Evolutionary conservation across 2,329 filamentous ascomycete species (phyloP).

Genomic region (Trichoderma harzianum): DNA sequence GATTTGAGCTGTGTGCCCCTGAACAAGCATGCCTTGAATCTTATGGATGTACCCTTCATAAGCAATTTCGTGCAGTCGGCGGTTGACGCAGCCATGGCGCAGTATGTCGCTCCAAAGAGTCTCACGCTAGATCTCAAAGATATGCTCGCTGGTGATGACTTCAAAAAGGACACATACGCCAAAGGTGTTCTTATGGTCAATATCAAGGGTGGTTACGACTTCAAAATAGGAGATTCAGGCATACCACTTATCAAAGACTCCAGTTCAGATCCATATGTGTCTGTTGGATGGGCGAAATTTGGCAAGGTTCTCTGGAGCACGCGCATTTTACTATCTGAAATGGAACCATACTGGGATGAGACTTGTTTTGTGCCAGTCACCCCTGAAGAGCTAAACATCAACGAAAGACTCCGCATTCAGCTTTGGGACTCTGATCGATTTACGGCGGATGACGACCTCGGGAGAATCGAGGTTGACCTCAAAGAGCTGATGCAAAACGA

Average conservation of each 20-base stretch:
- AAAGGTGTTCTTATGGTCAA: slow-evolving; percentile 63
- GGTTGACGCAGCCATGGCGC: slow-evolving; percentile 68
- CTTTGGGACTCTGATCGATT: slow-evolving; percentile 73
- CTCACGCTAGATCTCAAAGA: slow-evolving; percentile 71
- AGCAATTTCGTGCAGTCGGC: slow-evolving; percentile 72
- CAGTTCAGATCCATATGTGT: slow-evolving; percentile 67
- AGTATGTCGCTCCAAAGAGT: slow-evolving; percentile 75
- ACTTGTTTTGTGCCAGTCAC: slow-evolving; percentile 67
- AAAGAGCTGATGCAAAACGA: slow-evolving; percentile 60
- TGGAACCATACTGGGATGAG: slow-evolving; percentile 69
- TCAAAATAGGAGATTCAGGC: slow-evolving; percentile 67
- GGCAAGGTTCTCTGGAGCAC: slow-evolving; percentile 61
- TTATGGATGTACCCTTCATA: slow-evolving; percentile 73
- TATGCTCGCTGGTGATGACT: slow-evolving; percentile 74
- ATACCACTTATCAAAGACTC: slow-evolving; percentile 57
- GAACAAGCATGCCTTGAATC: slow-evolving; percentile 64
- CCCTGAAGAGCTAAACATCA: slow-evolving; percentile 67
- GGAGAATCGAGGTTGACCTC: slow-evolving; percentile 66
- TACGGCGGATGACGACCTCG: slow-evolving; percentile 71
- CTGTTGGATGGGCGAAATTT: slow-evolving; percentile 74
- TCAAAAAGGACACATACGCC: slow-evolving; percentile 69
- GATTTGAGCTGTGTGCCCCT: slow-evolving; percentile 68
- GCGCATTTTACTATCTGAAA: slow-evolving; percentile 60
- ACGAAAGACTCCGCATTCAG: slow-evolving; percentile 65
- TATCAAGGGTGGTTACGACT: slow-evolving; percentile 64